Evolutionary conservation across 2,329 filamentous ascomycete genomes (phyloP), one percentile per base, ranked within the genome.

Genomic region (Shiraia bambusicola): DNA sequence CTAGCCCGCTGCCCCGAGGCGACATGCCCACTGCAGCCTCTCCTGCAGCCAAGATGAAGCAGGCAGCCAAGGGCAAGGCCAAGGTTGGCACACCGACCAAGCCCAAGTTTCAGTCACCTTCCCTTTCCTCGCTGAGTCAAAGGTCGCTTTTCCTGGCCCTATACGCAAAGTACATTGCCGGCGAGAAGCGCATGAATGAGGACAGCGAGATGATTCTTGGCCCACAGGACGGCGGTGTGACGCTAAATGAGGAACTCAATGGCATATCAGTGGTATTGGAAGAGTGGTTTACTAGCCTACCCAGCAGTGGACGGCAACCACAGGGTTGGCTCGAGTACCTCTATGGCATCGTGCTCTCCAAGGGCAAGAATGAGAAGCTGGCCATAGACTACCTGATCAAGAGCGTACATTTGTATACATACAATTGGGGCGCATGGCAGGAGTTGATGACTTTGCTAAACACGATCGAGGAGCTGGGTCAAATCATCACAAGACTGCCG

Each of bases 131-230:
- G 6, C 57, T 96, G 37, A 96, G 91, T 64, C 90, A 96, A 66
- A 94, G 92, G 70, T 90, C 92, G 37, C 71, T 97, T 14, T 98
- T 98, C 62, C 77, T 98, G 9, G 87, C 90, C 0, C 75, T 97
- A 3, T 98, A 98, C 61, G 88, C 93, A 31, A 94, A 92, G 63
- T 90, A 91, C 63, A 81, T 97, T 50, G 87, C 91, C 0, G 93
- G 93, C 1, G 93, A 98, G 75, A 96, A 97, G 75, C 83, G 88
- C 52, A 95, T 92, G 69, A 88, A 95, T 58, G 93, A 98, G 69
- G 92, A 97, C 43, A 89, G 88, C 15, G 93, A 98, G 71, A 96
- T 96, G 87, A 88, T 98, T 36, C 82, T 97, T 70, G 93, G 93
- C 0, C 92, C 93, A 1, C 84, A 91, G 44, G 93, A 98, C 69